Conservation (phyloP, 78 protist species). For the Salpingoeca rosetta region DNA sequence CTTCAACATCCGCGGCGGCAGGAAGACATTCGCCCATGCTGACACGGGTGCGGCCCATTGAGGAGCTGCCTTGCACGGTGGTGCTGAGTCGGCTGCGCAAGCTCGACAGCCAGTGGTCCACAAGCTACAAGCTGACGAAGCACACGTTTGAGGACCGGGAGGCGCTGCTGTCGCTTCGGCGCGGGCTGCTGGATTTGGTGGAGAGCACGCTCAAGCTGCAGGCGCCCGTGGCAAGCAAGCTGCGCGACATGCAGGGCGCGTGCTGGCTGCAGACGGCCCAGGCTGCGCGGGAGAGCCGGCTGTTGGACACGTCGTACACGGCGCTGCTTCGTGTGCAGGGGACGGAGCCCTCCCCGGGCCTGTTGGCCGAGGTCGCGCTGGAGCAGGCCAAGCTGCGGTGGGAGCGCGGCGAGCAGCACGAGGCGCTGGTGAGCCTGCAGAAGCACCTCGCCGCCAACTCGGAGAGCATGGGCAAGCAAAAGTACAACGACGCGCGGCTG, state of each 20-base stretch:
- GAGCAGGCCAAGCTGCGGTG: slow-evolving; percentile 13
- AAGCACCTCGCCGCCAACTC: not conserved
- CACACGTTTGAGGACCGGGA: slow-evolving; percentile 39
- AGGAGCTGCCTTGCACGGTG: too few relatives aligned
- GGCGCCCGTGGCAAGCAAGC: not conserved
- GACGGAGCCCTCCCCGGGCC: not conserved
- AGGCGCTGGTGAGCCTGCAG: not conserved
- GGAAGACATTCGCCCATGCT: too few relatives aligned
- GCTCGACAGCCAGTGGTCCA: too few relatives aligned
- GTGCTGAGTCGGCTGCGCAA: too few relatives aligned
- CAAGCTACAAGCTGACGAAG: slow-evolving; percentile 31
- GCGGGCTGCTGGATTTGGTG: slow-evolving; percentile 10
- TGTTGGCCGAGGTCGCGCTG: too few relatives aligned
- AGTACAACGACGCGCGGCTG: slow-evolving; percentile 31
- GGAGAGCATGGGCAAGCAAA: slow-evolving; percentile 11
- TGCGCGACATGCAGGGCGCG: not conserved
- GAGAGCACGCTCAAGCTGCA: not conserved
- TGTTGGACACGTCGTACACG: slow-evolving; percentile 23
- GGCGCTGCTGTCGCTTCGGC: slow-evolving; percentile 31
- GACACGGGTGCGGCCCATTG: too few relatives aligned
- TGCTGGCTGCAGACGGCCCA: slow-evolving; percentile 29
- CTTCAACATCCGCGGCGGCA: too few relatives aligned
- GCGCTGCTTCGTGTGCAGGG: slow-evolving; percentile 23
- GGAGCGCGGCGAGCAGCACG: slow-evolving; percentile 7
- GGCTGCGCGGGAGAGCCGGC: slow-evolving; percentile 18